Base-by-base conservation (phyloP, 1,284 basidiomycete genomes). In the Sanghuangporus sanghuang region DNA sequence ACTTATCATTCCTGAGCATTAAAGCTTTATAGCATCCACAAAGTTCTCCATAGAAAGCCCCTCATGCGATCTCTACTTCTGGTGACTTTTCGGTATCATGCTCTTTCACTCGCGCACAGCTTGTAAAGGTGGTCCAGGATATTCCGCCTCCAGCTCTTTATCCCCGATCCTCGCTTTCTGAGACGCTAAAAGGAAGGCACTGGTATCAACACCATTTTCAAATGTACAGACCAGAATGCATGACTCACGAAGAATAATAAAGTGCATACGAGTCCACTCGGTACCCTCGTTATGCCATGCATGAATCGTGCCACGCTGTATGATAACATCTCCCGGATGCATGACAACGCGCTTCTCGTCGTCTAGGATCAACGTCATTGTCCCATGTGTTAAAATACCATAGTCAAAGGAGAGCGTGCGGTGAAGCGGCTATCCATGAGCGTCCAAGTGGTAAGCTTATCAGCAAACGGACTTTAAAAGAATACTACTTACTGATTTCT, bases 231-330 rank as follows among this genome's bases (percentile, higher is more conserved):
- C 49, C 12, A 66, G 27, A 18, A 63, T 65, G 46, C 42, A 18
- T 16, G 21, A 65, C 64, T 65, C 55, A 65, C 64, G 59, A 38
- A 67, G 21, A 16, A 59, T 35, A 12, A 63, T 53, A 46, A 57
- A 64, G 39, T 65, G 59, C 39, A 65, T 55, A 2, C 63, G 59
- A 12, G 63, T 36, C 66, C 66, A 67, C n/a, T 65, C 66, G 36
- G 38, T 57, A 1, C 62, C 59, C 36, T 65, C 66, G 44, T 67
- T 67, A 14, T 38, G 6, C 63, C 63, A 67, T 12, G 36, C 59
- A 48, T 67, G 66, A 18, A 65, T 59, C n/a, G 66, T 67, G 6
- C 63, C 63, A 23, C 66, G 63, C 42, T 67, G 66, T 36, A 67
- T 44, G 32, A 67, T 38, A 27, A 67, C 61, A 27, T 67, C 66